Percentiles rank a stretch among this genome's conserved stretches.
Evolutionary conservation across 805 yeast genomes (phyloP).

Genomic region (Ogataea philodendri): DNA sequence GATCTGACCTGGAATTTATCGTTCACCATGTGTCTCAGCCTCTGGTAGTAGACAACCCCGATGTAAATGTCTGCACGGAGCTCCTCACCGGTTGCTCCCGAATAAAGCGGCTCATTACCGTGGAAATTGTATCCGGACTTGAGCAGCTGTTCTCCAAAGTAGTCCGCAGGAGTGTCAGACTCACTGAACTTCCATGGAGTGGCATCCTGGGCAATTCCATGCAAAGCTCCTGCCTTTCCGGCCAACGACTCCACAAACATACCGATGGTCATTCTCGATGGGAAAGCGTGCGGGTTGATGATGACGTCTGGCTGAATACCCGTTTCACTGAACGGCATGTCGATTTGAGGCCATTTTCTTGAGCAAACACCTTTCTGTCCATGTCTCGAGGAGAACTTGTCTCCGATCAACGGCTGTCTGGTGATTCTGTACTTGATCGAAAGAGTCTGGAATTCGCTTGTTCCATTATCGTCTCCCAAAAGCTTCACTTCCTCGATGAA

Average conservation of each 20-base stretch:
- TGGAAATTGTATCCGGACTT: conserved; percentile 94
- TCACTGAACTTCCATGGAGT: conserved; percentile 96
- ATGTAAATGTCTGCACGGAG: conserved; percentile 92
- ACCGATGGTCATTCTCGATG: conserved; percentile 99
- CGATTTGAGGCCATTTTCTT: conserved; percentile 95
- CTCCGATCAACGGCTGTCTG: conserved; percentile 94
- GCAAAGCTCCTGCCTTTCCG: conserved; percentile 98
- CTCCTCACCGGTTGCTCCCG: conserved; percentile 98
- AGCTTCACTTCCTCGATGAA: conserved; percentile 93
- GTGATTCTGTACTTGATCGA: conserved; percentile 89
- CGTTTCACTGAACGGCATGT: conserved; percentile 94
- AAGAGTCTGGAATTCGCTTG: conserved; percentile 76
- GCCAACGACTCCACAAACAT: conserved; percentile 98
- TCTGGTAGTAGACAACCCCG: conserved; percentile 96
- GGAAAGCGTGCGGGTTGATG: conserved; percentile 99
- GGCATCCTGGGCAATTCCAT: conserved; percentile 95
- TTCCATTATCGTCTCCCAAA: conserved; percentile 77
- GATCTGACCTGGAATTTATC: conserved; percentile 99
- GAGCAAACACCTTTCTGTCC: conserved; percentile 99
- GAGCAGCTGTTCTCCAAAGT: conserved; percentile 88
- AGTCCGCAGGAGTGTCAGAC: conserved; percentile 93
- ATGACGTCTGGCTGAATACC: conserved; percentile 98
- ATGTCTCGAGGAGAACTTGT: conserved; percentile 95
- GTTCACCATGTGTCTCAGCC: conserved; percentile 98
- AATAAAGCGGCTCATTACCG: conserved; percentile 98